Conservation (phyloP, 495 filamentous ascomycete genomes). For the Geopyxis carbonaria region DNA sequence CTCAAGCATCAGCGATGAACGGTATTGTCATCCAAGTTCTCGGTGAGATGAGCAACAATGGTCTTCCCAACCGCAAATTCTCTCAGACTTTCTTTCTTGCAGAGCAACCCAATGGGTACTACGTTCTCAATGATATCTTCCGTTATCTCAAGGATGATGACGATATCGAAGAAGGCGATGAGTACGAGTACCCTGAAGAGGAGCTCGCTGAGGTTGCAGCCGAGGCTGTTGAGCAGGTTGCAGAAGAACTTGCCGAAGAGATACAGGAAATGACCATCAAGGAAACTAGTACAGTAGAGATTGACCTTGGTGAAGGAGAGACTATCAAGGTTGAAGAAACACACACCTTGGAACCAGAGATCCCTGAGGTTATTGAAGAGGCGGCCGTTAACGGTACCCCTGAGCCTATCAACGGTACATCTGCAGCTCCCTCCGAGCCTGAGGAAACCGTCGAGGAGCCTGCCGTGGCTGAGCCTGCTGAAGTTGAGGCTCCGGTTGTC, state of each 20-base stretch:
- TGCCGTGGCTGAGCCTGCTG: conserved; percentile 32
- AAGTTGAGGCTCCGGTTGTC: conserved; percentile 26
- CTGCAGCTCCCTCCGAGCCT: conserved; percentile 20
- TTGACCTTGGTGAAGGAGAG: conserved; percentile 34
- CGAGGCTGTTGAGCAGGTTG: conserved; percentile 37
- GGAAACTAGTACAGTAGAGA: conserved; percentile 30
- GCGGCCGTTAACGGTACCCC: conserved; percentile 26
- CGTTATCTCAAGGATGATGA: conserved; percentile 70
- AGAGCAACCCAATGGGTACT: conserved; percentile 91
- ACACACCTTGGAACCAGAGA: conserved; percentile 15
- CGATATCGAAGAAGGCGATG: conserved; percentile 47
- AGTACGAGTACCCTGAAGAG: conserved; percentile 33
- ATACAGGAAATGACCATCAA: conserved; percentile 29
- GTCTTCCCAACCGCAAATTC: conserved; percentile 78
- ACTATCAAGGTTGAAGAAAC: conserved; percentile 30
- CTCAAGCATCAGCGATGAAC: conserved; percentile 75
- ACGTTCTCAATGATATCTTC: conserved; percentile 95
- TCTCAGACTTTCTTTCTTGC: conserved; percentile 97
- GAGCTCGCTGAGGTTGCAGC: conserved; percentile 28
- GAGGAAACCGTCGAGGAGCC: conserved; percentile 31
- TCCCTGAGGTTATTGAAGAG: conserved; percentile 18
- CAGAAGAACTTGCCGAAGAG: conserved; percentile 39
- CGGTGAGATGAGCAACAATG: conserved; percentile 91
- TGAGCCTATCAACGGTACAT: conserved; percentile 10
- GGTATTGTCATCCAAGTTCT: conserved; percentile 89